Percentiles rank a stretch among this genome's conserved stretches.
Conservation (phyloP, 2,329 filamentous ascomycete genomes). For the Neofusicoccum laricinum region DNA sequence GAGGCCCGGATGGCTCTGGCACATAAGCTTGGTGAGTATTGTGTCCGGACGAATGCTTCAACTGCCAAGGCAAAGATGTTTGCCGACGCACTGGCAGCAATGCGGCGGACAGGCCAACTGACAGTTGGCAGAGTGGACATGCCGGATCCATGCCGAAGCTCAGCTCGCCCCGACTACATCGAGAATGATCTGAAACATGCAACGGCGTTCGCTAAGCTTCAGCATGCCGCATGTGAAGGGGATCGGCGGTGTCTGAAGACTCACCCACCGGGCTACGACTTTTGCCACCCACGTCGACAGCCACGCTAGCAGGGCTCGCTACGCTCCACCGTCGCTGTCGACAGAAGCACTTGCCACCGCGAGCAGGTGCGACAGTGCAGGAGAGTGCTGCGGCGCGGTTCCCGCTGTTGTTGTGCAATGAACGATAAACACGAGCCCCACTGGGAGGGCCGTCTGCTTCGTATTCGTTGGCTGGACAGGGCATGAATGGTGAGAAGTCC, state of each 20-base stretch:
- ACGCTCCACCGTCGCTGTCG: too few relatives aligned
- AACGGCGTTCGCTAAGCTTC: background rate
- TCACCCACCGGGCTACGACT: background rate
- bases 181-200: background rate
- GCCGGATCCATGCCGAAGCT: background rate
- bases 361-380: background rate
- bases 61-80: too few relatives aligned
- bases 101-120: too few relatives aligned
- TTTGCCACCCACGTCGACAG: background rate
- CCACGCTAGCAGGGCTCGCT: background rate
- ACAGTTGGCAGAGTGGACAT: background rate
- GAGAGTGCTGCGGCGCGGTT: background rate
- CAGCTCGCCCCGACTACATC: background rate
- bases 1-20: too few relatives aligned
- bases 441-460: background rate
- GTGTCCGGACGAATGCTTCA: too few relatives aligned
- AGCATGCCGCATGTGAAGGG: background rate
- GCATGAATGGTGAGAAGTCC: background rate
- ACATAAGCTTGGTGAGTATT: too few relatives aligned
- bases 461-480: background rate
- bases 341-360: background rate
- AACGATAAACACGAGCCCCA: constrained; percentile 9
- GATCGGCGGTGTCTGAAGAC: background rate
- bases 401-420: constrained; percentile 1
- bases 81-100: too few relatives aligned